Evolutionary conservation across 1,284 basidiomycete genomes (phyloP), one percentile per base, ranked within the genome.

Genomic region (Malassezia caprae): DNA sequence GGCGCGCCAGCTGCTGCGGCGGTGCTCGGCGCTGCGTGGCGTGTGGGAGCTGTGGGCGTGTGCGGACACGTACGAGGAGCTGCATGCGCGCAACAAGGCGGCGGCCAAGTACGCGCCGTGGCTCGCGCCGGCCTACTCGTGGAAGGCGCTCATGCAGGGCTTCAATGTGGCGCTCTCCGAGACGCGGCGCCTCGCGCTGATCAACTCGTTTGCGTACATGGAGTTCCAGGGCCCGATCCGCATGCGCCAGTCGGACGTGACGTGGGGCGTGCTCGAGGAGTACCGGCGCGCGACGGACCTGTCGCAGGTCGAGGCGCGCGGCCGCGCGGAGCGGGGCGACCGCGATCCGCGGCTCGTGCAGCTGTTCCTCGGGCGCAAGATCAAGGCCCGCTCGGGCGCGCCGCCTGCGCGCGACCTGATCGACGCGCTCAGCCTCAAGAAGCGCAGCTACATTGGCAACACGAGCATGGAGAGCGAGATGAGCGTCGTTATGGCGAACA

Each of bases 391-490:
- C 37, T 21, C 42, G 39, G 19, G 32, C 45, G 21, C 48, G 46
- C 8, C 53, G 39, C 30, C 56, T 11, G 69, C 66, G 8, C 31
- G 49, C 58, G 61, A 69, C 49, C 58, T 77, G 39, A 69, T 77
- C 35, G 73, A 76, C 48, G 59, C 60, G 31, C 76, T 76, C 51
- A 74, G 90, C 63, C 85, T 99, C 52, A 96, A 96, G 76, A 88
- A 89, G 69, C 82, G 94, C 7, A 78, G 79, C 28, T 72, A 89
- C 73, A 96, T 84, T 72, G 93, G 94, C 8, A 99, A 94, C 66
- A 99, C 94, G 0, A 88, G 87, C 64, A 99, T 99, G 94, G 91
- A 96, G 67, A 83, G 90, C 1, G 90, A 96, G 71, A 86, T 96
- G 61, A 90, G 88, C 1, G 78, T 98, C 40, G 76, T 96, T 32